Conservation (phyloP, 2,329 filamentous ascomycete species). For the Trichoderma koningii region DNA sequence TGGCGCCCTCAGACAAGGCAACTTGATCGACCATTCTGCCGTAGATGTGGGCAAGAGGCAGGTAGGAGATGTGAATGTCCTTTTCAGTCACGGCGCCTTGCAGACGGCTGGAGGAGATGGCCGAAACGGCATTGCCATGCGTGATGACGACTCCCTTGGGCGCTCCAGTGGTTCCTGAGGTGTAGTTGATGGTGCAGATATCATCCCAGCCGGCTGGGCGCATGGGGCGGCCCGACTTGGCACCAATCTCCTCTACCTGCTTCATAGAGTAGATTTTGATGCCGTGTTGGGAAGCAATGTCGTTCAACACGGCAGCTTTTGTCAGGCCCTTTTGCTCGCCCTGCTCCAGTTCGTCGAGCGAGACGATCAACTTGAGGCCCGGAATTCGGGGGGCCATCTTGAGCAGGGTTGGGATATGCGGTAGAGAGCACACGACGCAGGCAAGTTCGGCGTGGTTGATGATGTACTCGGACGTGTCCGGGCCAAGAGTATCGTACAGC, state of each 20-base stretch:
- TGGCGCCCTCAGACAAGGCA: slow-evolving; percentile 68
- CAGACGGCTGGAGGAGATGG: slow-evolving; percentile 62
- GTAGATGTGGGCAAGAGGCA: slow-evolving; percentile 93
- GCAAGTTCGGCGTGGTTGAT: slow-evolving; percentile 82
- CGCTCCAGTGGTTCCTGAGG: slow-evolving; percentile 78
- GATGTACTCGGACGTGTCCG: slow-evolving; percentile 91
- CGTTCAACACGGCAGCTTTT: slow-evolving; percentile 76
- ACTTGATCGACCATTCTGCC: slow-evolving; percentile 80
- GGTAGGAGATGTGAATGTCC: slow-evolving; percentile 78
- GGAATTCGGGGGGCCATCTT: slow-evolving; percentile 78
- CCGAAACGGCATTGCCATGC: slow-evolving; percentile 78
- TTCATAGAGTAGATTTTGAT: slow-evolving; percentile 77
- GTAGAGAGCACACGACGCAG: slow-evolving; percentile 76
- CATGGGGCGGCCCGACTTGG: slow-evolving; percentile 66
- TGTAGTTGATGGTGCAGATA: slow-evolving; percentile 87
- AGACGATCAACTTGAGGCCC: slow-evolving; percentile 82
- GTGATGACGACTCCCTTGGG: slow-evolving; percentile 84
- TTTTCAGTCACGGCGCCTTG: slow-evolving; percentile 51
- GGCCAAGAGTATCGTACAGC: slow-evolving; percentile 92
- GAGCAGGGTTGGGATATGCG: slow-evolving; percentile 78
- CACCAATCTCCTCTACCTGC: slow-evolving; percentile 81
- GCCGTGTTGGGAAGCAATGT: slow-evolving; percentile 72
- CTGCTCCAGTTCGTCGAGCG: slow-evolving; percentile 76
- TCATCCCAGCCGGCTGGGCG: slow-evolving; percentile 74
- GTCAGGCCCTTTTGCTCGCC: slow-evolving; percentile 76